Evolutionary conservation across 2,329 filamentous ascomycete species (phyloP).

Genomic region (Rutstroemia sp.): DNA sequence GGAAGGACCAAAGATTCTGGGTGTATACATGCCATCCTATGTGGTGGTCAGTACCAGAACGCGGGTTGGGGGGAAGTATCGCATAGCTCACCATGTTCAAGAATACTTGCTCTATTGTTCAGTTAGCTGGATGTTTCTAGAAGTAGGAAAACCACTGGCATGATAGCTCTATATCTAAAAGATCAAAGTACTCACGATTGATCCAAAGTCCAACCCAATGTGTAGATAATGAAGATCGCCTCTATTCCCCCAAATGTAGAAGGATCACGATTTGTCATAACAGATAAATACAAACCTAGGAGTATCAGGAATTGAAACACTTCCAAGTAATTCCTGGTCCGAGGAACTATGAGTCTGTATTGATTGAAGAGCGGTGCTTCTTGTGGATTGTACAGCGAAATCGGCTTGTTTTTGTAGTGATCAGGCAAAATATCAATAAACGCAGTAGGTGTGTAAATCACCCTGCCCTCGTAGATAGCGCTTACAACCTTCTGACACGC

Average conservation of each 20-base stretch:
- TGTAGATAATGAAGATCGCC: conserved; percentile 63
- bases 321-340: conserved; percentile 70
- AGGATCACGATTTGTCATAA: conserved; percentile 64
- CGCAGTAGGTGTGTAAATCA: conserved; percentile 75
- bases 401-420: conserved; percentile 77
- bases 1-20: conserved; percentile 82
- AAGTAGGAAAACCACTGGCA: not conserved
- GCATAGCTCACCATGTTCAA: conserved; percentile 50
- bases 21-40: conserved; percentile 68
- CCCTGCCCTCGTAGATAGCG: conserved; percentile 72
- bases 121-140: not conserved
- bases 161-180: conserved; percentile 26
- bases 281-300: conserved; percentile 59
- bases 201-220: conserved; percentile 57
- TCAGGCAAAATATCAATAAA: conserved; percentile 82
- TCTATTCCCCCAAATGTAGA: conserved; percentile 50
- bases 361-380: conserved; percentile 73
- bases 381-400: conserved; percentile 71
- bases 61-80: not conserved
- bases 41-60: not conserved
- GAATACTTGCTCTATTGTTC: conserved; percentile 45
- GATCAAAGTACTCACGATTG: conserved; percentile 47
- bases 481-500: conserved; percentile 77
- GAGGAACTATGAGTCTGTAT: conserved; percentile 75
- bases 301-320: conserved; percentile 65